Percentiles rank a stretch among this genome's conserved stretches.
phyloP scores from a whole-genome alignment of 1,284 basidiomycete species.

The Vanrija humicola region DNA sequence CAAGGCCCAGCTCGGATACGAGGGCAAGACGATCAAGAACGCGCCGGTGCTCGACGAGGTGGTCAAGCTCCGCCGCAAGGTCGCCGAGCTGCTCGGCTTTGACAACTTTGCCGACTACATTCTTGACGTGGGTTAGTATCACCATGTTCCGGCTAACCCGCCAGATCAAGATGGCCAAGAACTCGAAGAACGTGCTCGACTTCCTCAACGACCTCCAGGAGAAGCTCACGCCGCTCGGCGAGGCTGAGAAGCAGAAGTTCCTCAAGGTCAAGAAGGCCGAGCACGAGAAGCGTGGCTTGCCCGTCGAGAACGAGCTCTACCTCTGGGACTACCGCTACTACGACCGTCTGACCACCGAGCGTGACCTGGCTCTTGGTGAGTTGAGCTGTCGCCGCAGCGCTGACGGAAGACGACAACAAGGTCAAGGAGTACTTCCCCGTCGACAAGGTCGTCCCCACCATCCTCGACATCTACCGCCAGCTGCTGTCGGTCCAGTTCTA shows the following conservation, averaged over 20 bases:
- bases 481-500: conserved; percentile 19
- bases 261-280: conserved; percentile 17
- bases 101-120: conserved; percentile 20
- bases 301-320: conserved; percentile 13
- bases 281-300: conserved; percentile 10
- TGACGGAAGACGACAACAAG: conserved; percentile 16
- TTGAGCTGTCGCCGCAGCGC: not conserved
- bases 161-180: conserved; percentile 21
- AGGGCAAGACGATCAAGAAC: conserved; percentile 18
- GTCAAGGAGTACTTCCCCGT: conserved; percentile 25
- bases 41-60: conserved; percentile 16
- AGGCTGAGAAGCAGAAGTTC: conserved; percentile 15
- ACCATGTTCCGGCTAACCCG: not conserved
- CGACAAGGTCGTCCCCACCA: conserved; percentile 19
- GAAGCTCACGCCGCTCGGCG: conserved; percentile 17
- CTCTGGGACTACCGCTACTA: conserved; percentile 25
- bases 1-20: conserved; percentile 13
- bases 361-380: conserved; percentile 13
- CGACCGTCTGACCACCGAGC: conserved; percentile 21
- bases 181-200: conserved; percentile 13
- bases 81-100: conserved; percentile 15
- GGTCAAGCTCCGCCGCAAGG: conserved; percentile 14
- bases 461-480: conserved; percentile 21
- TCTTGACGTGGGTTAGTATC: conserved; percentile 9
- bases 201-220: conserved; percentile 18